These are phyloP conservation scores for Dactylonectria macrodidyma DNA, from an alignment of 2,329 filamentous ascomycete species.

Conservation along the genomic window DNA sequence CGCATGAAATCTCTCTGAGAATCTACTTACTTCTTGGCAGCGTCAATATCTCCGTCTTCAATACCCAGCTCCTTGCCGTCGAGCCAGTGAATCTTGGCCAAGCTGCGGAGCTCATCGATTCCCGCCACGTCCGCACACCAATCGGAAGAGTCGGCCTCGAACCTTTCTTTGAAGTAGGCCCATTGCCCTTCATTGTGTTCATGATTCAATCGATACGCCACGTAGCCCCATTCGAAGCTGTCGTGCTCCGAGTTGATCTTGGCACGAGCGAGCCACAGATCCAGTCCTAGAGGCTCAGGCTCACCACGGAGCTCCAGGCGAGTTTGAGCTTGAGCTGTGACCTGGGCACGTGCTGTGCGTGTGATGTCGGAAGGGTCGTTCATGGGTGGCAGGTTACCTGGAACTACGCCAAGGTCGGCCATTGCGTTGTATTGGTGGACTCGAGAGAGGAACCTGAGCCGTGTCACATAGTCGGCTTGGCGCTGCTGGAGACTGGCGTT, in stretches of 20 bases:
- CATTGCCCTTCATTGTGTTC: conserved; percentile 1
- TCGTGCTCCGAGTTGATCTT: too few relatives aligned
- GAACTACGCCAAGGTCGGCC: too few relatives aligned
- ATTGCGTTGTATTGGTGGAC: neutral
- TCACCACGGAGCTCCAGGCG: neutral
- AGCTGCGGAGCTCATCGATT: neutral
- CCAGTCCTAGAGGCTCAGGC: neutral
- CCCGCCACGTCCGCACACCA: neutral
- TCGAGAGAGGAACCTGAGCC: neutral
- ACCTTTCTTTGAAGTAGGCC: neutral
- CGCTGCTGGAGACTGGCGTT: neutral
- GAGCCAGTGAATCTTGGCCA: neutral
- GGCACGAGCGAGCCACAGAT: neutral
- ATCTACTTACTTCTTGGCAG: neutral
- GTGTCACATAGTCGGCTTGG: neutral
- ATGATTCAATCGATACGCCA: neutral
- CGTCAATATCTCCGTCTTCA: conserved; percentile 1
- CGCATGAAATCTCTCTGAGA: too few relatives aligned
- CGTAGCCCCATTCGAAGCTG: neutral
- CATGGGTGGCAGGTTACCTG: neutral
- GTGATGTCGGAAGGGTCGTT: neutral
- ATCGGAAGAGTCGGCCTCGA: neutral
- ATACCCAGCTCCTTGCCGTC: neutral
- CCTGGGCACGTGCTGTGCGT: neutral
- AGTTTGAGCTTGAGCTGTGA: neutral